These are phyloP conservation scores for Lactarius pseudohatsudake DNA, from an alignment of 768 basidiomycete genomes.

Conservation along the genomic window DNA sequence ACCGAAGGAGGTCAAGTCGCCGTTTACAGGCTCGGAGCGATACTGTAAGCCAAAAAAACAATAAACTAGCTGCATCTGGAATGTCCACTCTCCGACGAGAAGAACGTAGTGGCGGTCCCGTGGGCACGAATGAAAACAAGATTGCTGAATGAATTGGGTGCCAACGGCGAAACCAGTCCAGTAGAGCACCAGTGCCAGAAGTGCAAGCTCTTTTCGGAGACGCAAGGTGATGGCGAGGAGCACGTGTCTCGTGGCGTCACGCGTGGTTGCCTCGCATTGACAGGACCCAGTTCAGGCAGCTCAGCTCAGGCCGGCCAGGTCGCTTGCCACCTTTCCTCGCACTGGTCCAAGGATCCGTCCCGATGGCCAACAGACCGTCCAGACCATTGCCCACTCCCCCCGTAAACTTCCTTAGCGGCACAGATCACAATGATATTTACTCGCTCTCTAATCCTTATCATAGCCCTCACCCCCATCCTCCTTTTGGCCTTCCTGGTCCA, in stretches of 20 bases:
- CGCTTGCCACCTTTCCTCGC: not conserved
- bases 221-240: not conserved
- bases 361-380: conserved; percentile 21
- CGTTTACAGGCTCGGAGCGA: conserved; percentile 13
- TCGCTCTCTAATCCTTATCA: conserved; percentile 27
- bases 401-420: conserved; percentile 2
- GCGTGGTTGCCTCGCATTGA: conserved; percentile 15
- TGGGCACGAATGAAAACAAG: too few species aligned
- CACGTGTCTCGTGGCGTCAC: conserved; percentile 24
- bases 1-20: conserved; percentile 24
- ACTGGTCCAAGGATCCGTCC: not conserved
- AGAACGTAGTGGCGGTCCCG: conserved; percentile 1
- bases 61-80: conserved; percentile 19
- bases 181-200: not conserved
- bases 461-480: conserved; percentile 41
- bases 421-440: conserved; percentile 22
- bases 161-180: not conserved
- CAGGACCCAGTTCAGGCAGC: not conserved
- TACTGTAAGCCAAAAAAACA: conserved; percentile 2
- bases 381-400: conserved; percentile 30
- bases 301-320: not conserved
- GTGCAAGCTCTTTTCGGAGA: not conserved
- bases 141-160: too few species aligned
- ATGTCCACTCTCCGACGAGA: not conserved
- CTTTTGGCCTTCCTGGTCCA: conserved; percentile 32